phyloP scores from a whole-genome alignment of 345 rosid species.

The Aegle marmelos region DNA sequence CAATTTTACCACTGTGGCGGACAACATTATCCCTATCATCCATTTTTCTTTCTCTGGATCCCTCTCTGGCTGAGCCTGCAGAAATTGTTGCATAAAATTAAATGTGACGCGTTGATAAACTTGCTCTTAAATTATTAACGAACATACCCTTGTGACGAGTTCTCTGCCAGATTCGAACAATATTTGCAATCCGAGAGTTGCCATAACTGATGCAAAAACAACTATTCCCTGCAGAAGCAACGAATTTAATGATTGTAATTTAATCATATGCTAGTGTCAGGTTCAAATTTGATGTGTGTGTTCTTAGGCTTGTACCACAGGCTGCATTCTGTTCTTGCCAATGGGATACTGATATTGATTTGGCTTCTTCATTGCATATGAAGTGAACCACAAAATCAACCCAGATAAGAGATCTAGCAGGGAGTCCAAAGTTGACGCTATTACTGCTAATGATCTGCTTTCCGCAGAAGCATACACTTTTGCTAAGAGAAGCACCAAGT shows the following conservation, averaged over 20 bases:
- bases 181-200: conserved; percentile 53
- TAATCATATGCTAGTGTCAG: background rate
- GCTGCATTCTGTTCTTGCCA: conserved; percentile 85
- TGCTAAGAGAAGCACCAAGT: conserved; percentile 41
- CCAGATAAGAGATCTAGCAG: conserved; percentile 72
- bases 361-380: conserved; percentile 68
- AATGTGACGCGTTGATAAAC: too few species aligned
- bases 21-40: conserved; percentile 61
- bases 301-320: conserved; percentile 43
- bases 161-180: conserved; percentile 56
- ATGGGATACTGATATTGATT: conserved; percentile 66
- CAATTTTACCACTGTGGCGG: conserved; percentile 42
- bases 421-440: conserved; percentile 52
- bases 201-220: conserved; percentile 55
- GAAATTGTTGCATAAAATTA: background rate
- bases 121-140: background rate
- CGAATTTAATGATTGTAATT: background rate
- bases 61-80: conserved; percentile 46
- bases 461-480: conserved; percentile 33
- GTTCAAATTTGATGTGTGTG: background rate
- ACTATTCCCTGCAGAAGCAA: conserved; percentile 42
- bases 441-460: conserved; percentile 50
- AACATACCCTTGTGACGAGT: conserved; percentile 35
- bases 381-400: conserved; percentile 82
- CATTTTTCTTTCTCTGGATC: conserved; percentile 46